Evolutionary conservation across 164 flowering plant species (phyloP), one percentile per base, ranked within the genome.

Genomic region (grape (Vitis vinifera)): DNA sequence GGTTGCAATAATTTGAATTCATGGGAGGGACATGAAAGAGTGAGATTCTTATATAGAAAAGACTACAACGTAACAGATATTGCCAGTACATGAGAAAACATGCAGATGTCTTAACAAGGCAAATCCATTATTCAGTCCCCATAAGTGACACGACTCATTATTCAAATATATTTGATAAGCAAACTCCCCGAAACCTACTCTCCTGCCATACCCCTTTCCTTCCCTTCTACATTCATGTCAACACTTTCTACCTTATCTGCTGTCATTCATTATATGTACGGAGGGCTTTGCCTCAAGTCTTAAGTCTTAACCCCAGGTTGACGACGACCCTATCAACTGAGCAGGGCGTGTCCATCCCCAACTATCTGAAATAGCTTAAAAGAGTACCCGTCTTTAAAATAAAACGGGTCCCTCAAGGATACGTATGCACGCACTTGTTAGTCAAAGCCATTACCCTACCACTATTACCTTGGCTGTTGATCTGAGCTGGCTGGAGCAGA

Each of bases 401-500:
- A 55, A 31, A 53, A 31, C 1, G 60, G 69, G 59, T 12, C 27
- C 49, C n/a, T 8, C 8, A 1, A n/a, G 2, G 27, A 23, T 23
- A 23, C 27, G 27, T 23, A 52, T 66, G 59, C 53, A 66, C 13
- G 48, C 19, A 19, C 37, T 23, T 49, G 19, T 59, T 50, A 47
- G 37, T 23, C n/a, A 50, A 48, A 16, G 8, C 55, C 63, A 68
- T 12, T 11, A 47, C 47, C 11, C 44, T 10, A 68, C 47, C 48
- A 4, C 8, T 52, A 16, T 53, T 27, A 68, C 63, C 70, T 57
- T 58, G 15, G 23, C 53, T 59, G 75, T 59, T 66, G 70, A 23
- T 73, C 75, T 2, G 75, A 67, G 49, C 63, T 62, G 8, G 44
- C 44, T 23, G 53, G 67, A 8, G 67, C 76, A 53, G 76, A 67